These are phyloP conservation scores for Verruconis gallopava DNA, from an alignment of 2,329 filamentous ascomycete genomes.

Conservation along the genomic window DNA sequence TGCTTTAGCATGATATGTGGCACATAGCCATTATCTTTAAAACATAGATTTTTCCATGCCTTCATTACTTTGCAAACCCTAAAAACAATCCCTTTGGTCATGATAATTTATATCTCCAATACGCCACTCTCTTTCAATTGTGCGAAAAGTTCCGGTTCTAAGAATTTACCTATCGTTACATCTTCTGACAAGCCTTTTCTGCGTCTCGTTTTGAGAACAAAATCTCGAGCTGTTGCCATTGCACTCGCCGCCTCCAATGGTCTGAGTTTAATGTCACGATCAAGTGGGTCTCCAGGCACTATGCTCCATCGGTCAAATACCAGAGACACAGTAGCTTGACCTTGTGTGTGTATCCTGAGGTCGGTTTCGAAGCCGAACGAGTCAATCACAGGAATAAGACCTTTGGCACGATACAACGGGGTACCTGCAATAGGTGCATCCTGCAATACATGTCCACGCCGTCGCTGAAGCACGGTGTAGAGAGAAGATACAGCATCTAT, in stretches of 20 bases:
- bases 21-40: no score
- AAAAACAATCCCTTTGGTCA: no score
- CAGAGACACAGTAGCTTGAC: conserved; percentile 76
- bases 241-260: conserved; percentile 79
- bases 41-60: no score
- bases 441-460: conserved; percentile 84
- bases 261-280: conserved; percentile 68
- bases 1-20: no score
- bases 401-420: conserved; percentile 81
- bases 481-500: conserved; percentile 78
- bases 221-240: conserved; percentile 85
- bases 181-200: conserved; percentile 93
- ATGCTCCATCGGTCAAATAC: conserved; percentile 96
- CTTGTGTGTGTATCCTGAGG: conserved; percentile 44
- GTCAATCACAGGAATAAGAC: conserved; percentile 90
- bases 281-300: conserved; percentile 88
- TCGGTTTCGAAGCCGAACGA: conserved; percentile 98
- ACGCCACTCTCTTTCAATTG: conserved; percentile 80
- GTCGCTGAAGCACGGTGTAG: conserved; percentile 81
- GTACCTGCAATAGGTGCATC: conserved; percentile 91
- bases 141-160: conserved; percentile 88
- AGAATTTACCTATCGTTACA: conserved; percentile 87
- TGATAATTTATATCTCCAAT: conserved; percentile 50
- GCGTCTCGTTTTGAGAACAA: conserved; percentile 87
- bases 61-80: no score